phyloP scores from a whole-genome alignment of 2,329 filamentous ascomycete species.

The Beauveria rudraprayagi region DNA sequence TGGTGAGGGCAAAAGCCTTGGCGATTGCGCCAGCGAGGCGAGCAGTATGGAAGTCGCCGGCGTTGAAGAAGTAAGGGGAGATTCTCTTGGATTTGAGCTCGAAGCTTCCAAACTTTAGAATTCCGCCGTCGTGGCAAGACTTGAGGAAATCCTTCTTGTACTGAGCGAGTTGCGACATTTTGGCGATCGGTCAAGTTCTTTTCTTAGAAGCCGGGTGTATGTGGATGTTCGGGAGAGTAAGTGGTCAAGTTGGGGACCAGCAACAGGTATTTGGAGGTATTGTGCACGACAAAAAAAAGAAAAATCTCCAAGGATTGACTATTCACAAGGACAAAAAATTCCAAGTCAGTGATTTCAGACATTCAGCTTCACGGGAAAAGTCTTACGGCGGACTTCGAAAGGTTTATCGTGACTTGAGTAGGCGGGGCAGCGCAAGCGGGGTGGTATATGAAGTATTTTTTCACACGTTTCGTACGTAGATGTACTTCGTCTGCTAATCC shows the following conservation, averaged over 20 bases:
- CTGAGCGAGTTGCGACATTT: constrained; percentile 40
- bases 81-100: constrained; percentile 85
- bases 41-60: constrained; percentile 79
- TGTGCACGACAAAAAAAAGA: neutral
- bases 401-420: neutral
- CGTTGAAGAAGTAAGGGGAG: constrained; percentile 98
- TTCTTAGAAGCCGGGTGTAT: neutral
- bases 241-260: neutral
- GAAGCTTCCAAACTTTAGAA: constrained; percentile 76
- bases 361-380: neutral
- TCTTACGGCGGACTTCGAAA: neutral
- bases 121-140: constrained; percentile 57
- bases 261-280: neutral
- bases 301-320: neutral
- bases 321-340: neutral
- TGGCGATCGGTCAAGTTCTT: constrained; percentile 18
- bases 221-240: neutral
- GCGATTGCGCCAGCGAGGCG: constrained; percentile 70
- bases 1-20: constrained; percentile 68
- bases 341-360: neutral
- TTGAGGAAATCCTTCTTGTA: constrained; percentile 69
- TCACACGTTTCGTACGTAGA: neutral
- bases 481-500: neutral
- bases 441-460: neutral
- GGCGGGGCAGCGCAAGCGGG: constrained; percentile 3